Percentiles rank a stretch among this genome's conserved stretches.
Conservation (phyloP, 1,284 basidiomycete genomes). For the Fomitopsis palustris region DNA sequence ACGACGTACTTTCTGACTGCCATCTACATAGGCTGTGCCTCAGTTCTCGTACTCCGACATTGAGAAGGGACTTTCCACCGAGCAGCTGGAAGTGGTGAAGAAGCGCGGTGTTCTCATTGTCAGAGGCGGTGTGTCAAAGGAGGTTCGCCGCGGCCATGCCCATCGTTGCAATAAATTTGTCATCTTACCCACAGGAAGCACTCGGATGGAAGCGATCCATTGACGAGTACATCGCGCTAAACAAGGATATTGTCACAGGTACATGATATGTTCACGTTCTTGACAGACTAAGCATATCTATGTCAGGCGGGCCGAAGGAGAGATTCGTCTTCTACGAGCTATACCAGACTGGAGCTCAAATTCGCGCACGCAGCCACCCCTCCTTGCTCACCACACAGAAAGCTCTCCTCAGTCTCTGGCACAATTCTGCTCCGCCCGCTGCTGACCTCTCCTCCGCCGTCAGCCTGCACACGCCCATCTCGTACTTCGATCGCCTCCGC, state of each 20-base stretch:
- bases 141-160: conserved; percentile 31
- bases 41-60: conserved; percentile 49
- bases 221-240: conserved; percentile 51
- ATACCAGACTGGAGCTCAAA: conserved; percentile 64
- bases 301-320: conserved; percentile 58
- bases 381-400: conserved; percentile 47
- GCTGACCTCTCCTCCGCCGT: conserved; percentile 36
- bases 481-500: conserved; percentile 75
- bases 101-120: conserved; percentile 59
- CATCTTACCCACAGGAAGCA: conserved; percentile 42
- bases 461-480: conserved; percentile 56
- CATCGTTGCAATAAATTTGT: not conserved
- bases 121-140: conserved; percentile 51
- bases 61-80: conserved; percentile 34
- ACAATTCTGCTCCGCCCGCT: conserved; percentile 34
- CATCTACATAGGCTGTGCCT: conserved; percentile 56
- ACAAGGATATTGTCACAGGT: conserved; percentile 50
- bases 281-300: too few relatives aligned
- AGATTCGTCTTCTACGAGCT: conserved; percentile 74
- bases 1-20: too few relatives aligned
- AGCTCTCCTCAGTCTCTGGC: conserved; percentile 61
- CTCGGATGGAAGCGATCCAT: conserved; percentile 58
- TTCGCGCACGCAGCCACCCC: conserved; percentile 52
- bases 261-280: too few relatives aligned
- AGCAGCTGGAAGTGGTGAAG: conserved; percentile 45